Base-by-base conservation (phyloP, 192 early-diverging fungal genomes). In the Coemansia nantahalensis region DNA sequence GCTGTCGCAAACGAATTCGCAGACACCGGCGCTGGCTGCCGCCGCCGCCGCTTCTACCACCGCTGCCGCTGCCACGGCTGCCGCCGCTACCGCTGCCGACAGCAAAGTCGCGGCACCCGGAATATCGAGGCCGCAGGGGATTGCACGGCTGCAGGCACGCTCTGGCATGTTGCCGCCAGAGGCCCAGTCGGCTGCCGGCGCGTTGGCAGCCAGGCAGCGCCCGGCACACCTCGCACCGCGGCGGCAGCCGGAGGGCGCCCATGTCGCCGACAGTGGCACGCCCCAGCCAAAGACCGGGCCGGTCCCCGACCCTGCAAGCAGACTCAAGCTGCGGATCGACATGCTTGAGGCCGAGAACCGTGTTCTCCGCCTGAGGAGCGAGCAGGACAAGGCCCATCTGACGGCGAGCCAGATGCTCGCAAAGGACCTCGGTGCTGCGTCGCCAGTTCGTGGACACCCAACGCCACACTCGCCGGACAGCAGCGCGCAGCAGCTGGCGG, bases 291-390 rank as follows among this genome's bases (percentile, higher is more conserved):
- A 40, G 44, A 19, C 28, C 2, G 41, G 38, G 2, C 16, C 39
- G 36, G 31, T 59, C 4, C 36, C 56, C 7, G 62, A 71, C 22
- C 39, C 61, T 3, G 36, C 43, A 2, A 81, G 85, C 37, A 81
- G 86, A 43, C 62, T 88, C 17, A 79, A 80, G 38, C 50, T 84
- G 28, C 77, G 83, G 16, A 73, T 88, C 31, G 85, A 86, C 23
- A 79, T 84, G 39, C 74, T 86, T 8, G 81, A 88, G 45, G 84
- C 85, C 0, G 85, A 90, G 51, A 90, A 90, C 48, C 79, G 79
- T 30, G 65, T 82, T 19, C 65, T 90, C 30, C 84, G 85, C 30
- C 63, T 85, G 0, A 81, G 87, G 49, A 80, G 83, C 39, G 78
- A 74, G 17, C 83, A 89, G 47, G 82, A 81, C 32, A 83, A 80